These are phyloP conservation scores for Sphaerulina musiva DNA, from an alignment of 2,329 filamentous ascomycete genomes.

Conservation along the genomic window DNA sequence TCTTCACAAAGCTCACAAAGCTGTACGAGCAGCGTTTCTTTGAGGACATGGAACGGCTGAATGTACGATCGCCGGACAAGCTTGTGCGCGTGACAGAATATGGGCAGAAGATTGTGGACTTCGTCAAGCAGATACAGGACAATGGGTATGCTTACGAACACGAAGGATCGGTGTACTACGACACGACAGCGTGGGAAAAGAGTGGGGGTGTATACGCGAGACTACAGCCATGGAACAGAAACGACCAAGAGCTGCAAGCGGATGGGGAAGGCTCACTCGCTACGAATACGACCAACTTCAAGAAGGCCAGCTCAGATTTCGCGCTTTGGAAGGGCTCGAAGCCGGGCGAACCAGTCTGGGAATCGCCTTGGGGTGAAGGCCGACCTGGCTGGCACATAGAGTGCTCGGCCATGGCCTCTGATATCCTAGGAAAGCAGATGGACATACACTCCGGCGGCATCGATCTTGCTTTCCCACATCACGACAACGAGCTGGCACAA, in stretches of 20 bases:
- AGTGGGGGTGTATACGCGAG: conserved; percentile 79
- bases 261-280: conserved; percentile 82
- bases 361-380: conserved; percentile 78
- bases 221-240: conserved; percentile 75
- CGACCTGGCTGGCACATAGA: conserved; percentile 96
- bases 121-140: conserved; percentile 72
- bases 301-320: conserved; percentile 76
- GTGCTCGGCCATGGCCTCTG: conserved; percentile 91
- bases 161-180: conserved; percentile 82
- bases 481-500: conserved; percentile 87
- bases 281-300: conserved; percentile 50
- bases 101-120: conserved; percentile 75
- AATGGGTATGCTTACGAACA: conserved; percentile 75
- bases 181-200: conserved; percentile 78
- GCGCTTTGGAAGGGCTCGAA: conserved; percentile 92
- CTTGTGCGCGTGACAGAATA: conserved; percentile 91
- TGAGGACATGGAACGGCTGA: conserved; percentile 78
- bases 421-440: conserved; percentile 75
- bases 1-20: conserved; percentile 80
- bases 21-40: conserved; percentile 84
- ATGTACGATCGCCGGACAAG: conserved; percentile 73
- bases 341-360: conserved; percentile 85
- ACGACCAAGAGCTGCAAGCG: conserved; percentile 73
- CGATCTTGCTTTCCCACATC: conserved; percentile 85
- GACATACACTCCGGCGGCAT: conserved; percentile 92